Evolutionary conservation across 2,329 filamentous ascomycete species (phyloP).

Genomic region (Fusarium proliferatum): DNA sequence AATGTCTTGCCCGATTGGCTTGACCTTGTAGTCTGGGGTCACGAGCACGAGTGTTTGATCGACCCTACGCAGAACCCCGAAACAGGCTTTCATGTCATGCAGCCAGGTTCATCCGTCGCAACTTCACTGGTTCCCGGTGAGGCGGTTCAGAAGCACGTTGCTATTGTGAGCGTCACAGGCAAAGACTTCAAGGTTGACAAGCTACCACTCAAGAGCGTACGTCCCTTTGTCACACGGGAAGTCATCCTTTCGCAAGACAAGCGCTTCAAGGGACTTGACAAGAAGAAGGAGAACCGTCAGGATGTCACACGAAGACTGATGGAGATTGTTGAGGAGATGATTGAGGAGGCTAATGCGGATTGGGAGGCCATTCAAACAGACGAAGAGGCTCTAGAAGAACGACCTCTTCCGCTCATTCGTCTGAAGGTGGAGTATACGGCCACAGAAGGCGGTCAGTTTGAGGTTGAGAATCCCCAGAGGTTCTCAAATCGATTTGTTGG

Average conservation of each 20-base stretch:
- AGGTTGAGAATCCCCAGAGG: constrained; percentile 93
- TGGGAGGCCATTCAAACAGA: constrained; percentile 84
- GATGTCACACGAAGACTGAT: constrained; percentile 83
- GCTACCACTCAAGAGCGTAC: constrained; percentile 85
- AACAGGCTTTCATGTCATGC: constrained; percentile 94
- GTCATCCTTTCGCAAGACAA: constrained; percentile 81
- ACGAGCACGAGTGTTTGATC: constrained; percentile 96
- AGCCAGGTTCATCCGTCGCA: constrained; percentile 94
- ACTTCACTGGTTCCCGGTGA: constrained; percentile 93
- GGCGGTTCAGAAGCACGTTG: constrained; percentile 89
- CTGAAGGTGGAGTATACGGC: constrained; percentile 92
- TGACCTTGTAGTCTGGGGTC: constrained; percentile 94
- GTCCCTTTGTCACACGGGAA: constrained; percentile 90
- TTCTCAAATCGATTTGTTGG: constrained; percentile 93
- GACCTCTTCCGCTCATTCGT: constrained; percentile 85
- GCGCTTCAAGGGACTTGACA: constrained; percentile 80
- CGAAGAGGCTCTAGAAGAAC: constrained; percentile 66
- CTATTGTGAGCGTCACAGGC: constrained; percentile 85
- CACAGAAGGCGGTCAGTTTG: constrained; percentile 84
- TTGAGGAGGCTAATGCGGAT: constrained; percentile 81
- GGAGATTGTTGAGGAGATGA: constrained; percentile 84
- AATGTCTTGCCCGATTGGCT: constrained; percentile 92
- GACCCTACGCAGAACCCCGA: constrained; percentile 85
- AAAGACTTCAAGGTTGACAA: constrained; percentile 83
- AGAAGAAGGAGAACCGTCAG: constrained; percentile 83